Evolutionary conservation across 2,329 filamentous ascomycete genomes (phyloP).

Genomic region (Ophiocordyceps camponoti-leonardi): DNA sequence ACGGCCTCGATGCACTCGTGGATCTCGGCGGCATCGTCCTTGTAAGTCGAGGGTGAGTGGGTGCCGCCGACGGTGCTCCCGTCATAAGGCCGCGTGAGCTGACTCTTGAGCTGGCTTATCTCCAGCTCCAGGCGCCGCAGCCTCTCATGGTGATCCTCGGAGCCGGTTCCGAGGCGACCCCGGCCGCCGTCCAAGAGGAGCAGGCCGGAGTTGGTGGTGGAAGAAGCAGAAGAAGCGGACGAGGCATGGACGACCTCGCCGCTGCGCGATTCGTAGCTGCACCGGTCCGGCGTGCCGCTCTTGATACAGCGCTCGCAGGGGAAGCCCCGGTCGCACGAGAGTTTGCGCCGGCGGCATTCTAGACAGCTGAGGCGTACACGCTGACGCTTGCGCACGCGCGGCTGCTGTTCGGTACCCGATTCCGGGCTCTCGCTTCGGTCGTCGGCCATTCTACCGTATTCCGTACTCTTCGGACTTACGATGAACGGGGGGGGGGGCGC

Average conservation of each 20-base stretch:
- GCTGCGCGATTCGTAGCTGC: constrained; percentile 40
- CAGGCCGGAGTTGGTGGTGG: too few species aligned
- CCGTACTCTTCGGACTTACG: constrained; percentile 18
- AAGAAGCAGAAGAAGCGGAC: constrained; percentile 12
- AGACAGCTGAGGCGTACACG: constrained; percentile 41
- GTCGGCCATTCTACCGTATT: background rate
- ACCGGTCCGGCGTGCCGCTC: constrained; percentile 41
- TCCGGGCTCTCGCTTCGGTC: constrained; percentile 22
- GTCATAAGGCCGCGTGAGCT: constrained; percentile 30
- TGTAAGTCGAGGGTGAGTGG: constrained; percentile 26
- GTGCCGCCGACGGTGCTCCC: constrained; percentile 31
- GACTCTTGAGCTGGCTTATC: constrained; percentile 36
- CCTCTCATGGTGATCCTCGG: constrained; percentile 32
- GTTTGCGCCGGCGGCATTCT: constrained; percentile 41
- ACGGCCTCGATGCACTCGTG: constrained; percentile 22
- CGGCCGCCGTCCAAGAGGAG: too few species aligned
- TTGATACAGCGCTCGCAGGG: constrained; percentile 46
- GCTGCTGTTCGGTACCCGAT: constrained; percentile 15
- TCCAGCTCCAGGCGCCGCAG: constrained; percentile 43
- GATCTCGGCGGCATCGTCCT: constrained; percentile 22
- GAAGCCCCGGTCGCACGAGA: constrained; percentile 43
- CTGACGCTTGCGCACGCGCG: constrained; percentile 34
- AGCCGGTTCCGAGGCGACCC: too few species aligned
- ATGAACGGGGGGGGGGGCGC: too few species aligned
- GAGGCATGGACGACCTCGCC: constrained; percentile 30